phyloP scores from a whole-genome alignment of 805 yeast species.

The Ogataea thermomethanolica region DNA sequence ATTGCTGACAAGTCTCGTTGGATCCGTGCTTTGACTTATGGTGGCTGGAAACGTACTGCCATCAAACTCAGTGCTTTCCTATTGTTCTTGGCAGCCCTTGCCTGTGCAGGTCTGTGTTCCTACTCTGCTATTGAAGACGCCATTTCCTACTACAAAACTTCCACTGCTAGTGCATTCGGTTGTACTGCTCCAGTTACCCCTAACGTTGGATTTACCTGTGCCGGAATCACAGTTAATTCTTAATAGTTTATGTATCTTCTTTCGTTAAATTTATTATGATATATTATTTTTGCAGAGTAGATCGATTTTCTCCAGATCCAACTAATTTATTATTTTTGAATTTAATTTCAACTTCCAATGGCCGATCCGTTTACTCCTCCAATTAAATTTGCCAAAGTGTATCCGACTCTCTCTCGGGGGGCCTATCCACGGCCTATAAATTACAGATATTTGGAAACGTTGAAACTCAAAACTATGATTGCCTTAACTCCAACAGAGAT shows the following conservation, averaged over 20 bases:
- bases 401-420: constrained; percentile 73
- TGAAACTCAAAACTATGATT: constrained; percentile 66
- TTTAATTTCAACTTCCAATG: not conserved
- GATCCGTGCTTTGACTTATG: constrained; percentile 8
- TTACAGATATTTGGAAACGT: constrained; percentile 59
- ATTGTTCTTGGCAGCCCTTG: constrained; percentile 9
- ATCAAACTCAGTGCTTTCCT: constrained; percentile 7
- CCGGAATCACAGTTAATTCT: constrained; percentile 14
- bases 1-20: constrained; percentile 8
- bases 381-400: constrained; percentile 67
- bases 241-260: no score
- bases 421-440: constrained; percentile 81
- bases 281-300: no score
- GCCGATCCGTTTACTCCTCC: constrained; percentile 58
- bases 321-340: no score
- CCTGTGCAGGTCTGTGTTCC: constrained; percentile 14
- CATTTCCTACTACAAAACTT: constrained; percentile 7
- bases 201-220: constrained; percentile 13
- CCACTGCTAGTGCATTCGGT: constrained; percentile 11
- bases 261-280: no score
- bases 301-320: no score
- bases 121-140: constrained; percentile 15
- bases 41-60: constrained; percentile 7
- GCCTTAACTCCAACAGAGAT: constrained; percentile 80
- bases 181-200: constrained; percentile 16